Evolutionary conservation across 805 yeast genomes (phyloP), one percentile per base, ranked within the genome.

Genomic region (Ogataea polymorpha): DNA sequence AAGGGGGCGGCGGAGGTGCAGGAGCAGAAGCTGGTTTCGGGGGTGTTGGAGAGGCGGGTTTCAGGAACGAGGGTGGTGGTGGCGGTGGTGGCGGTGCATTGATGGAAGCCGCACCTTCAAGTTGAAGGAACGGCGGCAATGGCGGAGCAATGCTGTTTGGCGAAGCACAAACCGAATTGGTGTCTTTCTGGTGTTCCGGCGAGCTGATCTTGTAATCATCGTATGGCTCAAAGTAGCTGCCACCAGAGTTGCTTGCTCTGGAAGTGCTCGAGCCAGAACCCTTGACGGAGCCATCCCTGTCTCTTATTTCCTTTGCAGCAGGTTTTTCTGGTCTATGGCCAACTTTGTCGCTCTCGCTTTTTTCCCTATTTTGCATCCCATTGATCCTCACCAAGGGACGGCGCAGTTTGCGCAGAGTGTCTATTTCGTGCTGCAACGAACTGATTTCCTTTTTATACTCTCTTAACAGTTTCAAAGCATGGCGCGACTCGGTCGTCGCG

Each of bases 401-500:
- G 15, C 37, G 23, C 29, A 23, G 3, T 9, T 15, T 15, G 21
- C 14, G 14, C 18, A 49, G 56, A 59, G 2, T 62, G 57, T 17
- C 14, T 9, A 55, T 42, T 39, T 54, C 42, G 18, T 20, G 32
- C 20, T 24, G 37, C 16, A 42, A 16, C 11, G 17, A 54, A 38
- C 59, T 51, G n/a, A 49, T 46, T 43, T 41, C 50, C 44, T 12
- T 27, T 28, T 36, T 41, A 33, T 45, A 53, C 23, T 26, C 39
- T 11, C 41, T 44, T 4, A 55, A 10, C 32, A 41, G 20, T n/a
- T 68, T 68, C 5, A 72, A 67, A 29, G 80, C 72, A 32, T 71
- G 76, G 53, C 73, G 72, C 26, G 80, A 70, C 40, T 76, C 88
- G 40, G 56, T 58, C 40, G 68, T 72, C 46, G 93, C 89, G 42